Conservation (phyloP, 441 rosid genomes). For the Dalechampia spathulata region DNA sequence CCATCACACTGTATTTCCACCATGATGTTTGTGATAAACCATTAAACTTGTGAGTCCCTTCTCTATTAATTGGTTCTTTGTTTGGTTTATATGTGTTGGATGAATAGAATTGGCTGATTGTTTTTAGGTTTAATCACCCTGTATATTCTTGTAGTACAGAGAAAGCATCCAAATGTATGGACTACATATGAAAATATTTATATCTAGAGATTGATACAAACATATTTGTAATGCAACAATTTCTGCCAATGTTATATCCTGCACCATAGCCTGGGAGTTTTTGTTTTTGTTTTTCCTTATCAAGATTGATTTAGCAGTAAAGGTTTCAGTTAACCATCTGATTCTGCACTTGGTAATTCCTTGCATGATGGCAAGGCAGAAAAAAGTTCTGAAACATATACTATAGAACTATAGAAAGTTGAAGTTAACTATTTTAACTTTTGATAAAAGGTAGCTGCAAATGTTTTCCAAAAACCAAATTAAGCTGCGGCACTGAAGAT, state of each 20-base stretch:
- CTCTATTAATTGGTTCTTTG: neutral
- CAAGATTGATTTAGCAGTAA: no score
- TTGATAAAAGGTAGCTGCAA: neutral
- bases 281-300: neutral
- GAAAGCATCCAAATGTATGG: neutral
- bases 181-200: no score
- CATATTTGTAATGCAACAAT: neutral
- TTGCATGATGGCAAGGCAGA: neutral
- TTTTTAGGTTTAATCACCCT: constrained; percentile 6
- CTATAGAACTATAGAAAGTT: neutral
- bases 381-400: neutral
- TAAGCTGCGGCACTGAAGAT: neutral
- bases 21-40: constrained; percentile 63
- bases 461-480: neutral
- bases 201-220: neutral
- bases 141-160: neutral
- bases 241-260: neutral
- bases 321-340: neutral
- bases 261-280: neutral
- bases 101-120: neutral
- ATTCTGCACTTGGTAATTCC: neutral
- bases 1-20: constrained; percentile 65
- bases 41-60: constrained; percentile 57
- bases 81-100: constrained; percentile 2
- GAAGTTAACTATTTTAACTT: neutral